Conservation (phyloP, 2,329 filamentous ascomycete genomes). For the Ambrosiella xylebori region DNA sequence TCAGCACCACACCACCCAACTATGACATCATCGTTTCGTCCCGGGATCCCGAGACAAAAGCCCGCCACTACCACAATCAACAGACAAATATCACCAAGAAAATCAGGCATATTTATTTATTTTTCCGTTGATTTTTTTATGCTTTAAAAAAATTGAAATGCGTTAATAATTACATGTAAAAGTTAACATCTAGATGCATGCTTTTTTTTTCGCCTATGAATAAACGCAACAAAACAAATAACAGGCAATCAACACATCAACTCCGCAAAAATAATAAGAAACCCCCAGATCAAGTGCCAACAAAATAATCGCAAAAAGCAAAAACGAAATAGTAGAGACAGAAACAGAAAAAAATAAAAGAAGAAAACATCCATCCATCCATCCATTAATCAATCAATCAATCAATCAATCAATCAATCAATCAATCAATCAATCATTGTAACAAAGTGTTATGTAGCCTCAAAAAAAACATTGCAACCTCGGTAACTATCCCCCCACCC, state of each 20-base stretch:
- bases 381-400: too few species aligned
- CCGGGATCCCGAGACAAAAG: too few species aligned
- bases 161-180: not conserved
- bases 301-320: not conserved
- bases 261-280: slow-evolving; percentile 13
- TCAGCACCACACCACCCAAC: too few species aligned
- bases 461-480: not conserved
- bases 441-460: not conserved
- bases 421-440: not conserved
- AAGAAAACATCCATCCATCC: not conserved
- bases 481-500: not conserved
- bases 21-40: too few species aligned
- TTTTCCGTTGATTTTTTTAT: too few species aligned
- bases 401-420: too few species aligned
- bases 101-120: too few species aligned
- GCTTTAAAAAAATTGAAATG: too few species aligned
- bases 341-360: not conserved
- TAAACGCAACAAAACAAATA: slow-evolving; percentile 6
- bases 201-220: slow-evolving; percentile 3
- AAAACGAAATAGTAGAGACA: not conserved
- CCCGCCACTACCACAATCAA: too few species aligned
- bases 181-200: slow-evolving; percentile 11
- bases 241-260: slow-evolving; percentile 10
- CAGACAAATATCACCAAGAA: too few species aligned
- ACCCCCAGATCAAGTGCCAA: not conserved